Conservation (phyloP, 306 rosid species). For the Lathyrus oleraceus region DNA sequence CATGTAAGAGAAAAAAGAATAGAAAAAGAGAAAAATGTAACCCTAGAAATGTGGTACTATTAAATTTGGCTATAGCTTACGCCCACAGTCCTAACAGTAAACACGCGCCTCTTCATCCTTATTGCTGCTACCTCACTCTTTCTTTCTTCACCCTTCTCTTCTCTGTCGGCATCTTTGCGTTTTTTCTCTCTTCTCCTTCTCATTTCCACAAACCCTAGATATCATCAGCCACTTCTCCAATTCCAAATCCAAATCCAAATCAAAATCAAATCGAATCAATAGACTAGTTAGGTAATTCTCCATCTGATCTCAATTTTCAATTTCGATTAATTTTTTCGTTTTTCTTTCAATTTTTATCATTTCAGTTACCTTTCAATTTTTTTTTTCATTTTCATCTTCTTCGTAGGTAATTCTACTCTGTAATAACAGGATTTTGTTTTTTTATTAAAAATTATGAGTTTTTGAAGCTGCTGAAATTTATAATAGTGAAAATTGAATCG, state of each 20-base stretch:
- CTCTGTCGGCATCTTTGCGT: constrained; percentile 13
- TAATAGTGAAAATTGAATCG: constrained; percentile 10
- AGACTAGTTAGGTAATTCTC: constrained; percentile 24
- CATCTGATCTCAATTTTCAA: constrained; percentile 21
- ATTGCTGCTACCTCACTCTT: constrained; percentile 18
- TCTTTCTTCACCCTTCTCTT: constrained; percentile 27
- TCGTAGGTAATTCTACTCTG: background rate
- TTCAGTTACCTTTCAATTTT: background rate
- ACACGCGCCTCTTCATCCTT: constrained; percentile 41
- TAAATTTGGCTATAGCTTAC: constrained; percentile 28
- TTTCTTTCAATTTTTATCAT: constrained; percentile 4
- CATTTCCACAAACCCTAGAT: constrained; percentile 20
- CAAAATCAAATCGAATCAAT: constrained; percentile 8
- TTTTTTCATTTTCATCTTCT: background rate
- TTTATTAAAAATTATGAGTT: constrained; percentile 2
- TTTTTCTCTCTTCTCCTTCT: background rate
- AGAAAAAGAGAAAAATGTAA: constrained; percentile 2
- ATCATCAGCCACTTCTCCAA: background rate
- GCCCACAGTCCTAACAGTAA: constrained; percentile 15
- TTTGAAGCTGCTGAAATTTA: background rate
- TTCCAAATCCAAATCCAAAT: background rate
- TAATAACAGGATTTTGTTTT: constrained; percentile 14
- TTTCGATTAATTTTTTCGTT: background rate
- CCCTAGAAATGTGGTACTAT: constrained; percentile 27
- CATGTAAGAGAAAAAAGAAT: background rate